Base-by-base conservation (phyloP, 352 stramenopile genomes). In the Phytophthora fragariae region DNA sequence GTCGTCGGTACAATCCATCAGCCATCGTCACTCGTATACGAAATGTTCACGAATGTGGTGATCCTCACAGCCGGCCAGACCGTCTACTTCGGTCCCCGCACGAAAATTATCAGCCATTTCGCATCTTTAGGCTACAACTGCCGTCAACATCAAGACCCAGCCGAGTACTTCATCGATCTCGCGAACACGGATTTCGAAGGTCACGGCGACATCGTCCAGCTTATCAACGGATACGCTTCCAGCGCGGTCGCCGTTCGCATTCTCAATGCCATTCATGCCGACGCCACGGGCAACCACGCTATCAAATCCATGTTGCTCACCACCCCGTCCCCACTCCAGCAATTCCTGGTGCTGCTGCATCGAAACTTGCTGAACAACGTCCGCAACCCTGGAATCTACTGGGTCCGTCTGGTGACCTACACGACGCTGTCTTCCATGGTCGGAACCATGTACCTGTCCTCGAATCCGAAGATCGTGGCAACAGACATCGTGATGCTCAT, bases 21-120 rank as follows among this genome's bases (percentile, higher is more conserved):
- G 72, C 91, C 92, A 0, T 93, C 84, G 50, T 91, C 81, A 1
- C 57, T 84, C n/a, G 62, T 86, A 2, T 86, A 88, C 60, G 76
- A 85, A 24, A 73, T 92, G 65, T 83, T 95, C 56, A 73, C 73
- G 29, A 90, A 95, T 44, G 64, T 95, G 2, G 70, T 76, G 10
- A 77, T 94, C 27, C 80, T 94, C n/a, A 79, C 72, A 6, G 75
- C 70, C n/a, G 96, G 95, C 17, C 76, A 96, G 68, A 90, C 86
- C 11, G 75, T 98, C 24, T 99, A 96, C 75, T 98, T 96, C 66
- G 94, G 95, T 5, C 80, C 88, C 2, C 77, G 96, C 9, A 66
- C 50, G 29, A 66, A 59, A 49, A 71, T 67, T n/a, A 52, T 71
- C 53, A 14, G 3, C 37, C 81, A 94, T 62, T 92, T 94, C 37